These are phyloP conservation scores for Emmonsia crescens DNA, from an alignment of 2,329 filamentous ascomycete genomes.

Conservation along the genomic window DNA sequence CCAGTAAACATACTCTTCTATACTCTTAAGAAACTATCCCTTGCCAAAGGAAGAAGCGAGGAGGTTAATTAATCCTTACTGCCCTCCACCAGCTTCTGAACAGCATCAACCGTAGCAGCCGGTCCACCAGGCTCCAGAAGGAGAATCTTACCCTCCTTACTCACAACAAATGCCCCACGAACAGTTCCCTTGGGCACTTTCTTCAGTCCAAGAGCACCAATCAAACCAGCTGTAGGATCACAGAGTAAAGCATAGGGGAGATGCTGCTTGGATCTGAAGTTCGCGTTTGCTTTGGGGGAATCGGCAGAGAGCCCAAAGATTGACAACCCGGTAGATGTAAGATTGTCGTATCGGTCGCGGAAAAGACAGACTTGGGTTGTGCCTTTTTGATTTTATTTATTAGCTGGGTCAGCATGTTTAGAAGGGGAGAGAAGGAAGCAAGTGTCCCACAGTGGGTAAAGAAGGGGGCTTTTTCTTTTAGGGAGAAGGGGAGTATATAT, in stretches of 20 bases:
- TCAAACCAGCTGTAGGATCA: conserved; percentile 63
- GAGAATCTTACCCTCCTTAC: conserved; percentile 71
- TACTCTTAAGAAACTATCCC: not conserved
- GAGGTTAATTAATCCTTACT: conserved; percentile 11
- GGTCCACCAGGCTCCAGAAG: conserved; percentile 66
- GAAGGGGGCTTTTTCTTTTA: not conserved
- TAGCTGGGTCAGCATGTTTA: not conserved
- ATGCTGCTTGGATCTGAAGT: conserved; percentile 83
- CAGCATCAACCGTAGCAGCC: conserved; percentile 63
- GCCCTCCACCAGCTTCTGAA: conserved; percentile 57
- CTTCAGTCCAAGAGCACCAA: conserved; percentile 78
- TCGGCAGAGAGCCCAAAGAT: conserved; percentile 88
- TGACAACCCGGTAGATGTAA: conserved; percentile 67
- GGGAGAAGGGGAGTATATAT: not conserved
- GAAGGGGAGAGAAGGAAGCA: not conserved
- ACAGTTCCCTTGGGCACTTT: conserved; percentile 70
- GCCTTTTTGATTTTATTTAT: conserved; percentile 43
- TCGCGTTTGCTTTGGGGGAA: conserved; percentile 81
- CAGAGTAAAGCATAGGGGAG: conserved; percentile 82
- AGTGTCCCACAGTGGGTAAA: not conserved
- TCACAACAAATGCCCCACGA: conserved; percentile 78
- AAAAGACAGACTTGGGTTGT: conserved; percentile 90
- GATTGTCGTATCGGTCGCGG: conserved; percentile 67
- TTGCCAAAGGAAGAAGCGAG: not conserved
- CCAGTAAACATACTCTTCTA: too few relatives aligned